These are phyloP conservation scores for Ceratocystis papillata DNA, from an alignment of 2,329 filamentous ascomycete species.

Conservation along the genomic window DNA sequence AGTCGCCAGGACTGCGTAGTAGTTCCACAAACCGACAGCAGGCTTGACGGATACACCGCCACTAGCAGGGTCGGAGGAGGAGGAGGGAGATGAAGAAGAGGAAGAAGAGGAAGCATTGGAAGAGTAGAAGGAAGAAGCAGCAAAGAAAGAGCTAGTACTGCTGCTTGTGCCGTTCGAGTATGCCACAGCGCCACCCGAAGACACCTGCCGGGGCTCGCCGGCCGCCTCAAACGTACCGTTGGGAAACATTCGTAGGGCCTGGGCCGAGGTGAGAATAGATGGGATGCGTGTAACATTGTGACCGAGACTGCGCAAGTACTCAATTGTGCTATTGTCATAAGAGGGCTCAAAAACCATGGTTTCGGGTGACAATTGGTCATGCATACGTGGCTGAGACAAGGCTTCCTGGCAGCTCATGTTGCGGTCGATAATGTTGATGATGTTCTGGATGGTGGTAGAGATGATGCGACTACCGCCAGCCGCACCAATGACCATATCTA, in stretches of 20 bases:
- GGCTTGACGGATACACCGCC: neutral
- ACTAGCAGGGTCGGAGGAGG: neutral
- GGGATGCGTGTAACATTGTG: slow-evolving; percentile 67
- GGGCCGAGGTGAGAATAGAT: slow-evolving; percentile 56
- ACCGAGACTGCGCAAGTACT: slow-evolving; percentile 52
- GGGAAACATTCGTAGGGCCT: slow-evolving; percentile 53
- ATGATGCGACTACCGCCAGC: slow-evolving; percentile 80
- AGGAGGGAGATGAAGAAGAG: too few species aligned
- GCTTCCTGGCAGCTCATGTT: slow-evolving; percentile 51
- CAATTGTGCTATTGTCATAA: slow-evolving; percentile 60
- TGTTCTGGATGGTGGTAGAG: slow-evolving; percentile 66
- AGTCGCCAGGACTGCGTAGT: neutral
- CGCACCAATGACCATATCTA: slow-evolving; percentile 64
- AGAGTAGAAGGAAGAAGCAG: neutral
- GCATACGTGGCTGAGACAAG: slow-evolving; percentile 57
- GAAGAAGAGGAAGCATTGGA: too few species aligned
- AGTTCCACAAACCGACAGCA: neutral
- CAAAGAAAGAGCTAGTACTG: neutral
- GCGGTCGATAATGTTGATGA: slow-evolving; percentile 63
- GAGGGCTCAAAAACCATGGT: slow-evolving; percentile 57
- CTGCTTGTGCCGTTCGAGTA: slow-evolving; percentile 26
- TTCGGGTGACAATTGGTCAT: slow-evolving; percentile 72
- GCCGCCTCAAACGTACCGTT: slow-evolving; percentile 68
- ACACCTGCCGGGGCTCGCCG: slow-evolving; percentile 67
- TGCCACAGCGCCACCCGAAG: slow-evolving; percentile 55